phyloP scores from a whole-genome alignment of 2,329 filamentous ascomycete species.

The Pseudopyricularia cyperi region DNA sequence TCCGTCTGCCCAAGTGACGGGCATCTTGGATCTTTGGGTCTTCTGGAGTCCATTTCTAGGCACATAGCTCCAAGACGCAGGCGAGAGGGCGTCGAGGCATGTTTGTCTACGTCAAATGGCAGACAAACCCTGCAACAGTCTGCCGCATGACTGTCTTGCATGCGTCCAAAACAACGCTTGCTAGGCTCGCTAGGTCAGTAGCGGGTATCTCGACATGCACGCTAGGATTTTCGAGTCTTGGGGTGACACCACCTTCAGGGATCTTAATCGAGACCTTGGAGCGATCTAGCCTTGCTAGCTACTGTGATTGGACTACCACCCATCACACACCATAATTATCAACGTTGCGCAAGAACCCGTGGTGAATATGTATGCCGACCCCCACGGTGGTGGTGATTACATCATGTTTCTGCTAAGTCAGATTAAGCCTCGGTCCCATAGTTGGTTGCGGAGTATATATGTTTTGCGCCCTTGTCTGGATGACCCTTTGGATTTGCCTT shows the following conservation, averaged over 20 bases:
- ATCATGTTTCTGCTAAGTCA: no score
- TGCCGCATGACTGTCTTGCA: constrained; percentile 1
- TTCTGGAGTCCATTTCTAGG: no score
- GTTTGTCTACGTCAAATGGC: neutral
- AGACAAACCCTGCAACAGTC: neutral
- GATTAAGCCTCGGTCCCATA: no score
- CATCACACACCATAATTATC: neutral
- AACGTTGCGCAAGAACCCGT: no score
- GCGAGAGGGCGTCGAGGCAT: no score
- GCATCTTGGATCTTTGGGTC: no score
- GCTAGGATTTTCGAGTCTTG: neutral
- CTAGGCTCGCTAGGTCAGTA: neutral
- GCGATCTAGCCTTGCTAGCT: neutral
- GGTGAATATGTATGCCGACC: no score
- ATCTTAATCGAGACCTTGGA: neutral
- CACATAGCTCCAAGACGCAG: no score
- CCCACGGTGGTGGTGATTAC: no score
- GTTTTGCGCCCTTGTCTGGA: no score
- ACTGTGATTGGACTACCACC: neutral
- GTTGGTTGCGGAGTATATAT: no score
- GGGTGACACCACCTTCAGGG: neutral
- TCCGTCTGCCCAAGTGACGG: neutral
- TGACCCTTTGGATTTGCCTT: no score
- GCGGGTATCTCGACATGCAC: neutral
- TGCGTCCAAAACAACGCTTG: neutral